Evolutionary conservation across 78 protist species (phyloP).

Genomic region (Pelomyxa schiedti): DNA sequence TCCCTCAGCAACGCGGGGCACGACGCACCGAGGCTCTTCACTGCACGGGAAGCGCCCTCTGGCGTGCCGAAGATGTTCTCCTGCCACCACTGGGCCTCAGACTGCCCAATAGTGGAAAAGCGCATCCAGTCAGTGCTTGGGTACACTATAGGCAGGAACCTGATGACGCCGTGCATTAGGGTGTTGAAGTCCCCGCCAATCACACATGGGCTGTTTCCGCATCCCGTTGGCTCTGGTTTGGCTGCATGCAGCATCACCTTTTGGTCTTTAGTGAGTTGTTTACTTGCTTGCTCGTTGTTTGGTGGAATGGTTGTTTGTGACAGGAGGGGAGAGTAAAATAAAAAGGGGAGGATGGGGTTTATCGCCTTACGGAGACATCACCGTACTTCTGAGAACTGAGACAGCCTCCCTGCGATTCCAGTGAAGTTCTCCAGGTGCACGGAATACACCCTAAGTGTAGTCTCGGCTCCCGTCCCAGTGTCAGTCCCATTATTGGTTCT

Average conservation of each 20-base stretch:
- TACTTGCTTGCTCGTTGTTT: too few species aligned
- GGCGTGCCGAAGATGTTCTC: neutral
- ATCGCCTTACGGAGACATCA: neutral
- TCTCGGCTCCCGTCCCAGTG: neutral
- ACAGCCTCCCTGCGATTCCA: neutral
- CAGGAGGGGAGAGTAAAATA: too few species aligned
- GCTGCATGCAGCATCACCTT: too few species aligned
- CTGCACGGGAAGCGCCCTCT: neutral
- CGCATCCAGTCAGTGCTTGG: neutral
- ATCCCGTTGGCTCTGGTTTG: too few species aligned
- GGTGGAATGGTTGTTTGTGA: too few species aligned
- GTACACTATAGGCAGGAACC: neutral
- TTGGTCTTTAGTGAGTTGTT: too few species aligned
- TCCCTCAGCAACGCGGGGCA: neutral
- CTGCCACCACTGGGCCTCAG: conserved; percentile 1
- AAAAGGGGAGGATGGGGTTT: too few species aligned
- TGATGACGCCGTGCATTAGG: neutral
- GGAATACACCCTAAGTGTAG: neutral
- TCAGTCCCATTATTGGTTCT: too few species aligned
- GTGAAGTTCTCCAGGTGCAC: neutral
- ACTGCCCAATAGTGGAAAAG: neutral
- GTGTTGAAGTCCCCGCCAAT: neutral
- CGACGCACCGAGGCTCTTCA: neutral
- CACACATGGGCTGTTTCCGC: neutral
- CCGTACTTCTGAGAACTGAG: neutral